phyloP scores from a whole-genome alignment of 345 rosid genomes.

The Linum trigynum region DNA sequence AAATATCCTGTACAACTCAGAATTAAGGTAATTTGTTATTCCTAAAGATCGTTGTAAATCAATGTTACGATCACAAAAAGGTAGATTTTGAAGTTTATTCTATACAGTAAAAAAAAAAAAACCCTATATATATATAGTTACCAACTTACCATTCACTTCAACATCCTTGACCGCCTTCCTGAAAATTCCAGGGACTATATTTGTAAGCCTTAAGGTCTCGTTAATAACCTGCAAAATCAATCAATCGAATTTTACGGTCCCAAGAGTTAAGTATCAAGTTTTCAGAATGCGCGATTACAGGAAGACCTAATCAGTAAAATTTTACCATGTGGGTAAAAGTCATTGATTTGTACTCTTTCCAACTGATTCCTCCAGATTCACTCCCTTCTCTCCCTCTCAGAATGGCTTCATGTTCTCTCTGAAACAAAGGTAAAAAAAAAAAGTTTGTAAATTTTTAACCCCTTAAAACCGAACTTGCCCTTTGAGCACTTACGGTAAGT shows the following conservation, averaged over 20 bases:
- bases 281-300: no score
- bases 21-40: no score
- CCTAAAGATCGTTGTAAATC: no score
- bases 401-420: constrained; percentile 33
- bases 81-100: no score
- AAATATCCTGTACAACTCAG: constrained; percentile 26
- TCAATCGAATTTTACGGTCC: no score
- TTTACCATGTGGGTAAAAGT: constrained; percentile 34
- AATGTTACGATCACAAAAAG: no score
- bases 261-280: no score
- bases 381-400: constrained; percentile 11
- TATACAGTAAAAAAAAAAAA: no score
- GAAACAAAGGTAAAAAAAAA: background rate
- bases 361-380: constrained; percentile 16
- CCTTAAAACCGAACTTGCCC: no score
- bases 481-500: background rate
- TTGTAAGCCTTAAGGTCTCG: constrained; percentile 34
- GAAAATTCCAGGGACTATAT: constrained; percentile 20
- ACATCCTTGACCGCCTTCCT: constrained; percentile 32
- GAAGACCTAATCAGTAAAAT: background rate
- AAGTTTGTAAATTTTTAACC: no score
- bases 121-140: background rate
- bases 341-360: constrained; percentile 45
- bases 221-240: constrained; percentile 26
- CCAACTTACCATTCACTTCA: constrained; percentile 21